phyloP scores from a whole-genome alignment of 1,284 basidiomycete species.

The Golubevia sp. region DNA sequence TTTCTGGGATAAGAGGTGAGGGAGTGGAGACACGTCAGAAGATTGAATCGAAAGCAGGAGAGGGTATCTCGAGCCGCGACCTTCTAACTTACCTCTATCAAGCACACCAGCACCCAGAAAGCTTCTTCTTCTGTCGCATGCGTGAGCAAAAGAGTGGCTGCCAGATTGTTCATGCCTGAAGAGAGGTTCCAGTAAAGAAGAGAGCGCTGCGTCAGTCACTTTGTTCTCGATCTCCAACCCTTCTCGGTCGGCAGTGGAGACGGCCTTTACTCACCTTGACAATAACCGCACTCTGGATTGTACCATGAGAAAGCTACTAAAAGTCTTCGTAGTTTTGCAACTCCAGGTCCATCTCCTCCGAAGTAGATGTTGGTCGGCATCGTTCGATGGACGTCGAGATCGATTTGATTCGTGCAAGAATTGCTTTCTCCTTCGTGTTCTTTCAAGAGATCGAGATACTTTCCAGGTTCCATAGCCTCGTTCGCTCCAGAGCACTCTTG shows the following conservation, averaged over 20 bases:
- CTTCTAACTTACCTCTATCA: conserved; percentile 78
- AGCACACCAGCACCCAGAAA: conserved; percentile 90
- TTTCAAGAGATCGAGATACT: conserved; percentile 81
- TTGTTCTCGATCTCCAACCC: neutral
- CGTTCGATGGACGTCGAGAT: conserved; percentile 85
- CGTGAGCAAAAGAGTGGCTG: conserved; percentile 88
- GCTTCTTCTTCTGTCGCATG: conserved; percentile 94
- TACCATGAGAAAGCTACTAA: conserved; percentile 86
- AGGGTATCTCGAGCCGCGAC: conserved; percentile 67
- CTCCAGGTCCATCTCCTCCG: conserved; percentile 90
- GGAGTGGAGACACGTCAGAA: too few relatives aligned
- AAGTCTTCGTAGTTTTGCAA: conserved; percentile 85
- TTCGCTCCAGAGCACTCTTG: conserved; percentile 87
- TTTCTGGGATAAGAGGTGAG: conserved; percentile 26
- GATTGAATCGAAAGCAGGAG: conserved; percentile 76
- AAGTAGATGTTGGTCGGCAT: conserved; percentile 98
- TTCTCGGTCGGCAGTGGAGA: neutral
- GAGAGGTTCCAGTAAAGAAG: too few relatives aligned
- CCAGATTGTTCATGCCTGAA: conserved; percentile 94
- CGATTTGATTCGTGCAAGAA: conserved; percentile 80
- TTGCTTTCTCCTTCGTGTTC: conserved; percentile 67
- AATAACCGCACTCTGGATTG: conserved; percentile 62
- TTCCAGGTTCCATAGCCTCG: conserved; percentile 87
- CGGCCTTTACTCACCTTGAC: conserved; percentile 26
- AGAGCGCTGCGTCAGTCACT: neutral